phyloP scores from a whole-genome alignment of 257 asterid species.

The Verbena officinalis region DNA sequence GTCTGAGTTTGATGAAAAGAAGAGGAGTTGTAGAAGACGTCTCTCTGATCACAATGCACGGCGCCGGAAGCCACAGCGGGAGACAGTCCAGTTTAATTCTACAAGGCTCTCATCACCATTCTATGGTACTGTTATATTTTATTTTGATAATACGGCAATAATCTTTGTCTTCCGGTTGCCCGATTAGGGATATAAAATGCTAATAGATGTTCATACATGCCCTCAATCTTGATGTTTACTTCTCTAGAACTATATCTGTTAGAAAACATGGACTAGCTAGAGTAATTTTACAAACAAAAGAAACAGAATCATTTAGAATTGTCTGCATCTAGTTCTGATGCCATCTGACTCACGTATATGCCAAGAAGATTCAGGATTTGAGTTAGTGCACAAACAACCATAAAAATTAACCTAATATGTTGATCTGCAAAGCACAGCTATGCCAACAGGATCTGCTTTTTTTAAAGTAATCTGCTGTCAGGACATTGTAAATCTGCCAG shows the following conservation, averaged over 20 bases:
- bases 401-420: neutral
- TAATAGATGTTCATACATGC: no score
- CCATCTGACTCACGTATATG: neutral
- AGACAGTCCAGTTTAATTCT: conserved; percentile 59
- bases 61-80: conserved; percentile 88
- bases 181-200: no score
- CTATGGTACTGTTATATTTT: conserved; percentile 53
- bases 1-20: conserved; percentile 83
- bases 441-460: neutral
- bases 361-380: conserved; percentile 9
- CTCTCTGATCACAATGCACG: conserved; percentile 95
- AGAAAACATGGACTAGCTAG: neutral
- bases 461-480: neutral
- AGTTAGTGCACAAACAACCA: neutral
- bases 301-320: neutral
- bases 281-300: neutral
- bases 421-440: conserved; percentile 1
- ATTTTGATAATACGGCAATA: no score
- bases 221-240: neutral
- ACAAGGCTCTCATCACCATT: conserved; percentile 56
- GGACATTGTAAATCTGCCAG: neutral
- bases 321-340: neutral
- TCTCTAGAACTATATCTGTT: neutral
- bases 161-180: no score
- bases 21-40: conserved; percentile 92